phyloP scores from a whole-genome alignment of 2,329 filamentous ascomycete species.

The Xylogone sp. region DNA sequence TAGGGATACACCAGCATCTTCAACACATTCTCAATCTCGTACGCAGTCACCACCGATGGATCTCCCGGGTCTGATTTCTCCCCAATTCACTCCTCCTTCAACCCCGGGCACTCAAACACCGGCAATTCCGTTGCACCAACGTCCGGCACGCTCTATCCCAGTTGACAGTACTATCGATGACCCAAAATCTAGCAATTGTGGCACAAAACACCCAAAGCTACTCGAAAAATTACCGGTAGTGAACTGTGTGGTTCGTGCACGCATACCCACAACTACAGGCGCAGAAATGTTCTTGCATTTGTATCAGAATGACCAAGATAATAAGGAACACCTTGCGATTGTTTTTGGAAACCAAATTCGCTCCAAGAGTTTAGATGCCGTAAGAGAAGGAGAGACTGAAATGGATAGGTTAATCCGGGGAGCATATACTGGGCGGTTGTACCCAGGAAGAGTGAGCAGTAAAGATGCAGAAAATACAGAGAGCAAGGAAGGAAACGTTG shows the following conservation, averaged over 20 bases:
- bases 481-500: neutral
- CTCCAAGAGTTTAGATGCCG: conserved; percentile 66
- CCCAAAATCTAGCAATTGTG: conserved; percentile 46
- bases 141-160: conserved; percentile 33
- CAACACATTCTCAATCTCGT: conserved; percentile 4
- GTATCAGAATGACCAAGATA: conserved; percentile 89
- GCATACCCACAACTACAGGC: conserved; percentile 87
- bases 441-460: conserved; percentile 71
- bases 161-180: conserved; percentile 50
- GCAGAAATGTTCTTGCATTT: conserved; percentile 97
- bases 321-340: conserved; percentile 94
- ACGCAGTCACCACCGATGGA: conserved; percentile 8
- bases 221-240: conserved; percentile 76
- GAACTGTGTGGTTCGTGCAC: conserved; percentile 89
- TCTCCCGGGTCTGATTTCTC: conserved; percentile 63
- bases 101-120: conserved; percentile 59
- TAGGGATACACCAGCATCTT: neutral
- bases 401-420: conserved; percentile 91
- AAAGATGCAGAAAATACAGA: conserved; percentile 9
- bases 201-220: conserved; percentile 64
- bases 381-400: conserved; percentile 74
- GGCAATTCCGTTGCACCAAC: conserved; percentile 28
- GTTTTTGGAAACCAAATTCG: conserved; percentile 89
- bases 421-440: conserved; percentile 85
- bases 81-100: conserved; percentile 72